phyloP scores from a whole-genome alignment of 1,284 basidiomycete species.

The Fistulina hepatica region DNA sequence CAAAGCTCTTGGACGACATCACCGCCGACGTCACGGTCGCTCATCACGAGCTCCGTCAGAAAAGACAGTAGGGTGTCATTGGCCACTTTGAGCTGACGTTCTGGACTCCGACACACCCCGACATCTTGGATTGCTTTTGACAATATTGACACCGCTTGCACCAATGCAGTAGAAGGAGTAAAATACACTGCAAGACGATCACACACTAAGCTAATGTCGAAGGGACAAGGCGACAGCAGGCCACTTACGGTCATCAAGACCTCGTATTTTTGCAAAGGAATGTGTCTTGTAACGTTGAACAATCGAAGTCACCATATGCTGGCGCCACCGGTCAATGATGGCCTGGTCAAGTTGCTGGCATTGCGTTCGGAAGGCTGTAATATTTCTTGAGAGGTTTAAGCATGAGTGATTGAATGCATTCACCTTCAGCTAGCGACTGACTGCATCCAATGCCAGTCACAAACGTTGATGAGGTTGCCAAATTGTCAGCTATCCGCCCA shows the following conservation, averaged over 20 bases:
- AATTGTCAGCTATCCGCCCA: constrained; percentile 32
- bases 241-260: too few species aligned
- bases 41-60: constrained; percentile 24
- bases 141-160: constrained; percentile 44
- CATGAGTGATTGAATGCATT: constrained; percentile 25
- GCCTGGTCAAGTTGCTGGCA: constrained; percentile 29
- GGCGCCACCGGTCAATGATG: constrained; percentile 41
- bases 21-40: constrained; percentile 18
- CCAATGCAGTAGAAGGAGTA: constrained; percentile 42
- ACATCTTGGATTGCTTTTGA: constrained; percentile 43
- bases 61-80: constrained; percentile 33
- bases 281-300: constrained; percentile 18
- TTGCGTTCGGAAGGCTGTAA: constrained; percentile 34
- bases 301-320: constrained; percentile 27
- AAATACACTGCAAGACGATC: constrained; percentile 16
- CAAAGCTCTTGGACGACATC: constrained; percentile 25
- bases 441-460: constrained; percentile 33
- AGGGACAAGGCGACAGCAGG: too few species aligned
- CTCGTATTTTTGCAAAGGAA: too few species aligned
- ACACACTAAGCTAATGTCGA: too few species aligned
- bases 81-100: constrained; percentile 25
- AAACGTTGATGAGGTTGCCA: constrained; percentile 34
- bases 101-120: constrained; percentile 30
- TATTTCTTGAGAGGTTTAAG: constrained; percentile 2
- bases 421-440: constrained; percentile 21